Evolutionary conservation across 352 stramenopile genomes (phyloP), one percentile per base, ranked within the genome.

Genomic region (Stephanocyclus meneghinianus): DNA sequence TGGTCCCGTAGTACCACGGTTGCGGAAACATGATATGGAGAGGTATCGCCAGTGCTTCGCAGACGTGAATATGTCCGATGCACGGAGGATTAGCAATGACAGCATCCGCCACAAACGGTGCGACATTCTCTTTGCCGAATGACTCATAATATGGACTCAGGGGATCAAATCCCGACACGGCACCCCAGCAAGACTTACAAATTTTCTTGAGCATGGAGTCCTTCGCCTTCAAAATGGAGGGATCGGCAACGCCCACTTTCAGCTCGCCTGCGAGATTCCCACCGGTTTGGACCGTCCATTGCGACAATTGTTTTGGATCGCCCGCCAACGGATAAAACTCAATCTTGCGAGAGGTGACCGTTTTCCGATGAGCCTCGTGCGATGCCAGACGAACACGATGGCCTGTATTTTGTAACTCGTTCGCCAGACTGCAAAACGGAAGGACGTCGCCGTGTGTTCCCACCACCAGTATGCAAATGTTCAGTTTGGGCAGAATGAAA

Each of bases 41-140:
- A 18, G 95, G 95, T 11, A 97, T 93, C 2, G 91, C 94, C 1
- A 98, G 90, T 4, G 92, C 89, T 78, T 98, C 95, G 0, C 95
- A 95, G 4, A 97, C 95, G 81, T 98, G 95, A 50, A 97, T 94
- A 78, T 98, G 95, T 8, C 94, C 95, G 55, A 97, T 97, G 26
- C 90, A 94, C 1, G 97, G 94, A 1, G 95, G 95, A 63, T 98
- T 98, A n/a, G 94, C 94, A 80, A 98, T 98, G 37, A 98, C 97
- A 2, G 94, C 95, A 62, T 97, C 87, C 0, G 95, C 95, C 55
- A 84, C 90, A 73, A 97, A 97, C 0, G 92, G 84, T 15, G 50
- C 18, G 16, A 59, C 35, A 47, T 47, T 13, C 85, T 86, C 29
- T 63, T 83, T 8, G 1, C 61, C 65, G 35, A 81, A 81, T 18